Percentiles rank a stretch among this genome's conserved stretches.
phyloP scores from a whole-genome alignment of 78 protist genomes.

The Cavenderia fasciculata region DNA sequence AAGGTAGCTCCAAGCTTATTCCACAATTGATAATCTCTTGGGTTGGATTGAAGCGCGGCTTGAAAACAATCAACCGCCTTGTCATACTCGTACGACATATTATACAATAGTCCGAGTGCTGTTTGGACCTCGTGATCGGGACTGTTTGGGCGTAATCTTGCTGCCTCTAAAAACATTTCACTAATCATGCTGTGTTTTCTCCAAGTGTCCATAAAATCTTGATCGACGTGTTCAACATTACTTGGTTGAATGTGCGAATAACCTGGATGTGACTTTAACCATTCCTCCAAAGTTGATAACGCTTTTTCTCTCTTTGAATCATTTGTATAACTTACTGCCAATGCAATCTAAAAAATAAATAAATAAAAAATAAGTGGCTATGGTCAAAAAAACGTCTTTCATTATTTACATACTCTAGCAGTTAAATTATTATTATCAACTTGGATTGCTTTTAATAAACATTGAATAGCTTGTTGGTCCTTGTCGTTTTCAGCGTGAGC shows the following conservation, averaged over 20 bases:
- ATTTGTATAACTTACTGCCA: constrained; percentile 63
- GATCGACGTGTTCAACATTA: not conserved
- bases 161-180: constrained; percentile 81
- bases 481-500: constrained; percentile 93
- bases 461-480: constrained; percentile 84
- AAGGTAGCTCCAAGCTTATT: constrained; percentile 96
- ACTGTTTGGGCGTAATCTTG: constrained; percentile 54
- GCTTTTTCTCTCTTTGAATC: constrained; percentile 82
- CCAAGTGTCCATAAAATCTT: constrained; percentile 34
- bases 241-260: not conserved
- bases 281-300: constrained; percentile 63
- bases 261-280: constrained; percentile 79
- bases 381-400: not conserved
- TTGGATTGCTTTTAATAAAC: constrained; percentile 70
- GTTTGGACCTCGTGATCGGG: constrained; percentile 89
- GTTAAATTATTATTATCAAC: constrained; percentile 72
- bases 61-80: constrained; percentile 89
- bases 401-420: constrained; percentile 63
- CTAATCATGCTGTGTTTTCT: constrained; percentile 21
- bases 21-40: constrained; percentile 90
- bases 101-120: constrained; percentile 88
- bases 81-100: constrained; percentile 86
- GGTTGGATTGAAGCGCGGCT: constrained; percentile 68
- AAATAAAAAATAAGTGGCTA: not conserved
- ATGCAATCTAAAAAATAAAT: not conserved